Evolutionary conservation across 169 alveolate genomes (phyloP).

Genomic region (Theileria sp.): DNA sequence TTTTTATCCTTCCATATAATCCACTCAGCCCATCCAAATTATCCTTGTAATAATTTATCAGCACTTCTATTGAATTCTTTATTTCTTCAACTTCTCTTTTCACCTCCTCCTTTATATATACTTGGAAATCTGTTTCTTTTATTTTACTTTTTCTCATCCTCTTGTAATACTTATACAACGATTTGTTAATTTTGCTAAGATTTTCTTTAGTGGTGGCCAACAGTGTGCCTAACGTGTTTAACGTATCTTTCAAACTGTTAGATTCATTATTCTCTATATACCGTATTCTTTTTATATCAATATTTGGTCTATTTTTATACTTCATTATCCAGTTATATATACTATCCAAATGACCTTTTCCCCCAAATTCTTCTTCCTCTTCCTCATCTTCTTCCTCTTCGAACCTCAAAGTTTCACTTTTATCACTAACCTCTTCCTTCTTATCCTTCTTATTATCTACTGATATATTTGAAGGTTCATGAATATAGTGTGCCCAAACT

Average conservation of each 20-base stretch:
- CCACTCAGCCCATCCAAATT: conserved; percentile 22
- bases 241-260: conserved; percentile 22
- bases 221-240: conserved; percentile 7
- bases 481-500: conserved; percentile 50
- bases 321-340: conserved; percentile 47
- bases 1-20: conserved; percentile 32
- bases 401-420: not conserved
- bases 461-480: conserved; percentile 4
- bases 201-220: not conserved
- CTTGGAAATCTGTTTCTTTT: not conserved
- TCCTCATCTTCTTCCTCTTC: not conserved
- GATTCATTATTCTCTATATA: conserved; percentile 13
- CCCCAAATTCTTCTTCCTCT: conserved; percentile 21
- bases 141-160: conserved; percentile 2
- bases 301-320: conserved; percentile 18
- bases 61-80: conserved; percentile 8
- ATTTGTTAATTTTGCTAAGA: not conserved
- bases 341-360: conserved; percentile 19
- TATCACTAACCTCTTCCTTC: not conserved
- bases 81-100: conserved; percentile 16
- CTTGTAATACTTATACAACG: not conserved
- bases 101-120: conserved; percentile 2
- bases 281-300: not conserved
- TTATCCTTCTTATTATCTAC: not conserved
- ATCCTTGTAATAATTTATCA: conserved; percentile 37